A percentile compares a stretch with the other conserved stretches of the same genome.
Evolutionary conservation across 345 rosid species (phyloP).

Genomic region (Raphanus sativus): DNA sequence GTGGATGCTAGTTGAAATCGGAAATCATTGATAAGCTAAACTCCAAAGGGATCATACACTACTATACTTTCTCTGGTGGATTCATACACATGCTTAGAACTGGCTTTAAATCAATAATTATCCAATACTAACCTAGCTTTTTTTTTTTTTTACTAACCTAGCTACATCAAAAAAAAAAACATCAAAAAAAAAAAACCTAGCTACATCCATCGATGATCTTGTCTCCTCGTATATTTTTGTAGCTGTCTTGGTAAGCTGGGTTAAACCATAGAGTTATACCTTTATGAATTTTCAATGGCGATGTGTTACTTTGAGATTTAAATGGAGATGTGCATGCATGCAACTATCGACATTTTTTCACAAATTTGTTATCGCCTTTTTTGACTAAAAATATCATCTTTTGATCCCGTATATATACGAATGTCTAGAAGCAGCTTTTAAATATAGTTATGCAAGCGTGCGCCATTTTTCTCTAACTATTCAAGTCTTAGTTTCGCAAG

Average conservation of each 20-base stretch:
- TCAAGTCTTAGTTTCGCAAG: background rate
- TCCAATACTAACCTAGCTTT: too few species aligned
- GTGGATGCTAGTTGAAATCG: background rate
- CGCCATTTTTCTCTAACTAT: background rate
- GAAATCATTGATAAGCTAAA: background rate
- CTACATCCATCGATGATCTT: too few species aligned
- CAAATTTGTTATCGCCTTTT: background rate
- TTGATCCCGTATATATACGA: background rate
- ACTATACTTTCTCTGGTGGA: background rate
- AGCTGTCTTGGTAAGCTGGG: too few species aligned
- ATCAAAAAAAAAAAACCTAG: too few species aligned
- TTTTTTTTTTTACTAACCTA: too few species aligned
- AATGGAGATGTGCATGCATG: slow-evolving; percentile 15
- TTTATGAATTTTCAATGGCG: background rate
- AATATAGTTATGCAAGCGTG: background rate
- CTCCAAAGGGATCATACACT: background rate
- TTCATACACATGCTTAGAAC: background rate
- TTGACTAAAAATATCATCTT: slow-evolving; percentile 12
- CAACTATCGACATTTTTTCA: background rate
- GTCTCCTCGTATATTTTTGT: too few species aligned
- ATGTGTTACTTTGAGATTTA: background rate
- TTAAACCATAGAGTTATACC: background rate
- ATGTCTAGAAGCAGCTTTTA: background rate
- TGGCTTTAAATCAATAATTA: background rate
- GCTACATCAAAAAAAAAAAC: too few species aligned